Percentiles rank a stretch among this genome's conserved stretches.
phyloP scores from a whole-genome alignment of 1,284 basidiomycete species.

The Leccinum angustisporum region DNA sequence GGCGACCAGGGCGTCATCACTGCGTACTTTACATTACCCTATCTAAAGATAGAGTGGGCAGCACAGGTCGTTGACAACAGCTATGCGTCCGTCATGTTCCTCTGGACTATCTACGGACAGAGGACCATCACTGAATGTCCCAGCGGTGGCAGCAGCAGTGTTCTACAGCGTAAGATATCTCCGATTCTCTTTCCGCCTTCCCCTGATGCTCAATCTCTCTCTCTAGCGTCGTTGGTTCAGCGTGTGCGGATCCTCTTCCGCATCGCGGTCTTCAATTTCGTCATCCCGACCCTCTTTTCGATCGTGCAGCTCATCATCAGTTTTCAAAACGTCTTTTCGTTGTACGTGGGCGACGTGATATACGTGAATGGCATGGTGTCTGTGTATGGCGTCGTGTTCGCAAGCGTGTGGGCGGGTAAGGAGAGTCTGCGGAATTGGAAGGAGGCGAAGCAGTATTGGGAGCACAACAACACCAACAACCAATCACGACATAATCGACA shows the following conservation, averaged over 20 bases:
- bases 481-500: not conserved
- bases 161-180: not conserved
- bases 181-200: not conserved
- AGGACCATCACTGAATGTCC: not conserved
- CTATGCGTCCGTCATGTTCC: conserved; percentile 21
- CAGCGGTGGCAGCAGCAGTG: not conserved
- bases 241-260: not conserved
- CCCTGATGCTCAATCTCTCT: not conserved
- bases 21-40: conserved; percentile 28
- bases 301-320: not conserved
- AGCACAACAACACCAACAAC: not conserved
- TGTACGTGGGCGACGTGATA: not conserved
- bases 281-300: conserved; percentile 1
- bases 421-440: conserved; percentile 1
- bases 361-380: conserved; percentile 2
- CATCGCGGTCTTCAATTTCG: not conserved
- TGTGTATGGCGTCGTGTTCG: conserved; percentile 7
- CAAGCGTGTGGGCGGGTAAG: conserved; percentile 2
- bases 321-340: not conserved
- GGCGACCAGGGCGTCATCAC: conserved; percentile 8
- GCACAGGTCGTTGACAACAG: conserved; percentile 31
- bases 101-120: conserved; percentile 19
- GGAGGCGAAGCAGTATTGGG: not conserved
- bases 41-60: conserved; percentile 38
- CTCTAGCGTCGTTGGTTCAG: not conserved